Base-by-base conservation (phyloP, 2,329 filamentous ascomycete species). In the Monilinia aucupariae region DNA sequence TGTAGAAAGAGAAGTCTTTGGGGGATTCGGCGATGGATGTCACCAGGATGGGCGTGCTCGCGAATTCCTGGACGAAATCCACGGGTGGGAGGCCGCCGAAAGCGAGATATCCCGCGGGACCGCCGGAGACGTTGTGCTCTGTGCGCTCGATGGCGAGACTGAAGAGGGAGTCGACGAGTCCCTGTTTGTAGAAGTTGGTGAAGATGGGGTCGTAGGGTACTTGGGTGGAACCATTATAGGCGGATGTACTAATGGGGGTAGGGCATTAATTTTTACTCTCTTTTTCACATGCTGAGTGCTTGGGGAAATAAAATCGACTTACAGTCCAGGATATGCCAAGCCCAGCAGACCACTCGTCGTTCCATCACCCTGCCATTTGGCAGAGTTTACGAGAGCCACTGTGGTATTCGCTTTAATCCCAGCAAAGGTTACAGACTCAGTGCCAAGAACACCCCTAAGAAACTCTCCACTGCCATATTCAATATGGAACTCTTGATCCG, bases 51-150 rank as follows among this genome's bases (percentile, higher is more conserved):
- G 67, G 67, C 7, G 66, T 68, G 32, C 49, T 59, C 30, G 71
- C 58, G 59, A 69, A 69, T 41, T 64, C 53, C 50, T 64, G 58
- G 3, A 58, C 61, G 45, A 68, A 70, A 2, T 68, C 64, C 6
- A 82, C 75, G 1, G 79, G 75, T 4, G 81, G 80, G 4, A 82
- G 72, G 20, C 79, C 80, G 3, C 81, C 80, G 1, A 83, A 71
- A 0, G 79, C 77, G 6, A 83, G 71, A 45, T 79, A 78, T 1
- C 80, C 80, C 7, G 76, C 77, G 22, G 72, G 67, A 0, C 68
- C 64, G 1, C 68, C 64, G 1, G 59, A 61, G 20, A 65, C 61
- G n/a, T 71, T 70, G 9, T 78, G 72, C 17, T 76, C 74, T n/a
- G 82, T 72, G 9, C 78, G 72, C 17, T 76, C 74, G 22, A 83